Evolutionary conservation across 2,329 filamentous ascomycete genomes (phyloP).

Genomic region (Fusarium sp.): DNA sequence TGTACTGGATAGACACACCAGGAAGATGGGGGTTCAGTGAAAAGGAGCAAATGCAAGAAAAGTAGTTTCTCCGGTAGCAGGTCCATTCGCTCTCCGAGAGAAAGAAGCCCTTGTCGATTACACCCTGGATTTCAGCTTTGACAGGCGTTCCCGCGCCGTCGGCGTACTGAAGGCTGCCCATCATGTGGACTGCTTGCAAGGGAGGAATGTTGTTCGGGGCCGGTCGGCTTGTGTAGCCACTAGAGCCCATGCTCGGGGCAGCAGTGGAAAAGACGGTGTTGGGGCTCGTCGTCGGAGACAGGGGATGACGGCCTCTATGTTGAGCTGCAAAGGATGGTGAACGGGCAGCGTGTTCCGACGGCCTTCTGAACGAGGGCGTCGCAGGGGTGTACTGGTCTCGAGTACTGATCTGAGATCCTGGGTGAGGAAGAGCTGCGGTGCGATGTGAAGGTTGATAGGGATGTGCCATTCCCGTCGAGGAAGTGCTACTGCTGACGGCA

Average conservation of each 20-base stretch:
- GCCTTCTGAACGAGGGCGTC: conserved; percentile 60
- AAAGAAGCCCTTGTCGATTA: conserved; percentile 91
- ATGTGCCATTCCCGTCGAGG: conserved; percentile 66
- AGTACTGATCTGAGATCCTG: conserved; percentile 57
- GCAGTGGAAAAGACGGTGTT: conserved; percentile 55
- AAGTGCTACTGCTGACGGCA: conserved; percentile 53
- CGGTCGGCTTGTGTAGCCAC: conserved; percentile 49
- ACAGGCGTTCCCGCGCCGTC: conserved; percentile 61
- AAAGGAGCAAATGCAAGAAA: conserved; percentile 83
- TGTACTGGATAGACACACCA: conserved; percentile 59
- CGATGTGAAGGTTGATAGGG: conserved; percentile 55
- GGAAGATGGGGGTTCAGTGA: conserved; percentile 66
- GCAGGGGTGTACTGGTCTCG: conserved; percentile 63
- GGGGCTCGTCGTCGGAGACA: conserved; percentile 62
- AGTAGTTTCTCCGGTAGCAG: conserved; percentile 91
- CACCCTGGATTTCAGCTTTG: conserved; percentile 76
- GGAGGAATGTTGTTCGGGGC: conserved; percentile 58
- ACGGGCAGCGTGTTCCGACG: conserved; percentile 59
- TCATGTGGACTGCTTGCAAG: conserved; percentile 57
- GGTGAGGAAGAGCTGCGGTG: conserved; percentile 60
- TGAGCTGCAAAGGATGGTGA: conserved; percentile 60
- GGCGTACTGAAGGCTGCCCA: conserved; percentile 68
- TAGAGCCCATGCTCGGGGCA: conserved; percentile 59
- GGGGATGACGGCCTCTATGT: conserved; percentile 58
- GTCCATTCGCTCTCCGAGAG: conserved; percentile 84